Conservation (phyloP, 176 grass and related monocot species). For the Bothriochloa decipiens region DNA sequence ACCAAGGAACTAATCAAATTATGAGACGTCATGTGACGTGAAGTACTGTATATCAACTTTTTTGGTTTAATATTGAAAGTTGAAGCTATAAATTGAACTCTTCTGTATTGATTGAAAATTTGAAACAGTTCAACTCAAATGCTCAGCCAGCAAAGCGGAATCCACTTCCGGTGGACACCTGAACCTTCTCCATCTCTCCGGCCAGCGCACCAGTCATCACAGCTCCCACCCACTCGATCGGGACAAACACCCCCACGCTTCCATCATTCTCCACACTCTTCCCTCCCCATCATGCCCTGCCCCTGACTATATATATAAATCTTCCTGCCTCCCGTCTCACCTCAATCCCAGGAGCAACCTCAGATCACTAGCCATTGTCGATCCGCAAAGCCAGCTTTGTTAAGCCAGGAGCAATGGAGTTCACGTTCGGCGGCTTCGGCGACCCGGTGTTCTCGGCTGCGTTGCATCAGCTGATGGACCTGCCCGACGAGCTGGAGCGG, state of each 20-base stretch:
- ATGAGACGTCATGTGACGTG: no score
- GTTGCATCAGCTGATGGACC: constrained; percentile 54
- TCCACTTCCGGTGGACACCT: constrained; percentile 12
- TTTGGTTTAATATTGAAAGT: no score
- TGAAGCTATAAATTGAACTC: no score
- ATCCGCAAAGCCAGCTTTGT: not conserved
- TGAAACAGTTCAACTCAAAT: no score
- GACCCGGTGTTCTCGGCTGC: constrained; percentile 42
- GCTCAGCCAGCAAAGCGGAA: no score
- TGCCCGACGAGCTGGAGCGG: constrained; percentile 65
- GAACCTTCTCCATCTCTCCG: constrained; percentile 45
- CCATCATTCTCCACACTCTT: constrained; percentile 25
- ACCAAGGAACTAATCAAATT: no score
- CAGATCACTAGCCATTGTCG: not conserved
- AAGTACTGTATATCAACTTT: no score
- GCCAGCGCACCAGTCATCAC: not conserved
- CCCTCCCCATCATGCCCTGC: not conserved
- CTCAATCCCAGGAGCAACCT: not conserved
- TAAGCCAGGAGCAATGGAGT: not conserved
- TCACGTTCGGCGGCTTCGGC: constrained; percentile 29
- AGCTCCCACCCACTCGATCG: no score
- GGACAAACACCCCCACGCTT: not conserved
- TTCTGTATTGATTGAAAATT: no score
- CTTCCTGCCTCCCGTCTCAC: not conserved
- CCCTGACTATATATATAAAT: no score